Conservation (phyloP, 2,329 filamentous ascomycete species). For the Ceratocystis lukuohia region DNA sequence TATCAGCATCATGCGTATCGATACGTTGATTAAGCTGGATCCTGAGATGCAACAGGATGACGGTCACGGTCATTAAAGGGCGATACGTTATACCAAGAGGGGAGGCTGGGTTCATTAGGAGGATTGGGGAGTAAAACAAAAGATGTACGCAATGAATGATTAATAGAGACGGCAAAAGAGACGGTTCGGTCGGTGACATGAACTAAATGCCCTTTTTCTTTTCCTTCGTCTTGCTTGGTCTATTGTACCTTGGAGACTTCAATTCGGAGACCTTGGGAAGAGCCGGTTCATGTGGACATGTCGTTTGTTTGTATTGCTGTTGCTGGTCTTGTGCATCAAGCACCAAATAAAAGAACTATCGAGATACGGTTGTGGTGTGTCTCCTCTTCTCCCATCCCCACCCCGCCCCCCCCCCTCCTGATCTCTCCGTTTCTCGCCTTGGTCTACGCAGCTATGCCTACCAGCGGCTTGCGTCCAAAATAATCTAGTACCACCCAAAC, state of each 20-base stretch:
- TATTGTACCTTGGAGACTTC: constrained; percentile 8
- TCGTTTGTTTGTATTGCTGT: background rate
- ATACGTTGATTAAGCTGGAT: constrained; percentile 96
- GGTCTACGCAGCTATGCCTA: background rate
- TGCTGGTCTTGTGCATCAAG: background rate
- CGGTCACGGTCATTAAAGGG: constrained; percentile 64
- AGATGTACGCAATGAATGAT: constrained; percentile 17
- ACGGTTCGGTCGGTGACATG: background rate
- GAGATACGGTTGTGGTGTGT: background rate
- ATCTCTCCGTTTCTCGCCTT: background rate
- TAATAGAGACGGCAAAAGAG: constrained; percentile 11
- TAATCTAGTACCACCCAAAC: constrained; percentile 56
- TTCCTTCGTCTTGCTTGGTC: constrained; percentile 10
- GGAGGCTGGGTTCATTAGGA: background rate
- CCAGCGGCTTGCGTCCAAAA: background rate
- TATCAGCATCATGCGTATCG: constrained; percentile 98
- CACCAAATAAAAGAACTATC: background rate
- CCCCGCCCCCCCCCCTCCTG: background rate
- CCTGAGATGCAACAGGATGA: constrained; percentile 69
- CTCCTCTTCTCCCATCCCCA: background rate
- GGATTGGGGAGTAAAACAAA: constrained; percentile 4
- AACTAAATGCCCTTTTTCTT: background rate
- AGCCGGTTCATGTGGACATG: background rate
- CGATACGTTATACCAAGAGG: background rate
- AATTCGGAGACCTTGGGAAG: background rate